Evolutionary conservation across 371 early-diverging fungal genomes (phyloP).

Genomic region (Haplosporangium sp.): DNA sequence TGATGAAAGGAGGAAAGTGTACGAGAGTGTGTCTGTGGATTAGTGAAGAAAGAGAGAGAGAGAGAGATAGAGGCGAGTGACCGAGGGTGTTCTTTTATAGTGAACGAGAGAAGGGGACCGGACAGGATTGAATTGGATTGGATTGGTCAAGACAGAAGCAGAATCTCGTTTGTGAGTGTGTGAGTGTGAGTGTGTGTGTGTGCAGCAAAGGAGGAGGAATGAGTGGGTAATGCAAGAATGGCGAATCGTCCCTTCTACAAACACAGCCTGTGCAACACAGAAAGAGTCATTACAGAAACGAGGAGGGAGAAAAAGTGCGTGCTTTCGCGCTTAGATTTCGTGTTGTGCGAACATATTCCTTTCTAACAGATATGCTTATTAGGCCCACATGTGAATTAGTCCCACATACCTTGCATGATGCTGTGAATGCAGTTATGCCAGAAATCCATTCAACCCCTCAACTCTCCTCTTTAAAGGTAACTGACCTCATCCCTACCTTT

Average conservation of each 20-base stretch:
- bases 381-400: too few species aligned
- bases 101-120: background rate
- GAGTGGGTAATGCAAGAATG: background rate
- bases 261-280: too few species aligned
- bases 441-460: too few species aligned
- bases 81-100: slow-evolving; percentile 1
- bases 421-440: too few species aligned
- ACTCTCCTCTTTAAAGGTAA: too few species aligned
- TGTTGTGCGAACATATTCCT: background rate
- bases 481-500: too few species aligned
- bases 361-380: too few species aligned
- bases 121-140: background rate
- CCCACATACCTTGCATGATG: too few species aligned
- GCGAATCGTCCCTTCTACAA: background rate
- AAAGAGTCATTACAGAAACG: too few species aligned
- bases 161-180: background rate
- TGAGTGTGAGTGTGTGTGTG: too few species aligned
- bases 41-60: slow-evolving; percentile 1
- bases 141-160: background rate
- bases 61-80: slow-evolving; percentile 3
- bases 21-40: slow-evolving; percentile 4
- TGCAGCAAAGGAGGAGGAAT: background rate
- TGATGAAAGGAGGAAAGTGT: background rate
- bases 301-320: slow-evolving; percentile 13
- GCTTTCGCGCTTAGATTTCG: slow-evolving; percentile 27